Evolutionary conservation across 139 green algal genomes (phyloP), one percentile per base, ranked within the genome.

Genomic region (Picochlorum sp.): DNA sequence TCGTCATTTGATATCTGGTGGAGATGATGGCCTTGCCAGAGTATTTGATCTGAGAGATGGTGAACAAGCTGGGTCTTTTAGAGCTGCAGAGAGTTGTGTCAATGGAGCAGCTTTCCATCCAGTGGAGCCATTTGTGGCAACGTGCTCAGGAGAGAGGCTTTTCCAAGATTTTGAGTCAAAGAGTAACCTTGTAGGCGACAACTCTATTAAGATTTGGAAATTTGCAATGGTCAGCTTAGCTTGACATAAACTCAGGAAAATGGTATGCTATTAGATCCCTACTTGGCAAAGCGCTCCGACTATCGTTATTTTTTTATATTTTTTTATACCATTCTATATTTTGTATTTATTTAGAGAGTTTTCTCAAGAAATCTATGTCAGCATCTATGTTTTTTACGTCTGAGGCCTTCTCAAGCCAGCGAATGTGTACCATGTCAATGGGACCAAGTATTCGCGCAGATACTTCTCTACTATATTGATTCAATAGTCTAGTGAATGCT

Each of bases 81-180:
- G 8, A 0, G 75, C 76, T 4, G 79, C 76, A 7, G 31, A 32
- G 3, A 88, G 94, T 69, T 88, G 77, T 10, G 63, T 96, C 29
- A 94, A 88, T 61, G 86, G 84, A 45, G 72, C 78, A n/a, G 8
- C 62, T 5, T 89, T 94, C 56, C 85, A 93, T 61, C 84, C 86
- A 26, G 73, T 49, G 54, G 59, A 92, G 22, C 67, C 68, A 7
- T 53, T 95, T 5, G 60, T 84, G 9, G 81, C 81, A 2, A 88
- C 83, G 7, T 74, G 79, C 7, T 89, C 85, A 41, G 88, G 85
- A 50, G n/a, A 61, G 12, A 10, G 54, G 4, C 28, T 12, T 25
- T 58, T 58, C 50, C 43, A 30, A 16, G 52, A 29, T 53, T 28
- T 32, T 20, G 22, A 53, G 44, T 28, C 20, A 20, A 29, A 24